Percentiles rank a stretch among this genome's conserved stretches.
These are phyloP conservation scores for Phytophthora fragariae DNA, from an alignment of 352 stramenopile genomes.

Conservation along the genomic window DNA sequence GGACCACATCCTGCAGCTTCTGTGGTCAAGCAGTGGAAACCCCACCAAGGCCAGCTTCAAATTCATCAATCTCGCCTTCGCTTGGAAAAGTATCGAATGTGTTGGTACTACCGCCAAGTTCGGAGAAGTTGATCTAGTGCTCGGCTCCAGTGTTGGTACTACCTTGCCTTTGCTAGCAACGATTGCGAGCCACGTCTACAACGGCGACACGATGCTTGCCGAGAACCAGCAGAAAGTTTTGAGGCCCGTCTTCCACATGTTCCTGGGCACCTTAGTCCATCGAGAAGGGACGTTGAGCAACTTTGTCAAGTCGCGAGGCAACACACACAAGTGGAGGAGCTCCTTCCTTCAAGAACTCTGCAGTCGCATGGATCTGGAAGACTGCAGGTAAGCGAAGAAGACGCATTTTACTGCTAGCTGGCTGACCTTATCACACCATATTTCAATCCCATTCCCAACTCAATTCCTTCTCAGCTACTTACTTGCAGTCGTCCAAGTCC, in stretches of 20 bases:
- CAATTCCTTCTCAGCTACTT: not conserved
- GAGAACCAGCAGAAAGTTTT: slow-evolving; percentile 1
- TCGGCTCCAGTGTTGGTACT: not conserved
- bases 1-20: not conserved
- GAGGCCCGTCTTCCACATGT: slow-evolving; percentile 6
- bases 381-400: not conserved
- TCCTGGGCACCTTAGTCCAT: slow-evolving; percentile 10
- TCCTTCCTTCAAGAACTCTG: slow-evolving; percentile 43
- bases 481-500: slow-evolving; percentile 44
- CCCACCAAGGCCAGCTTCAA: not conserved
- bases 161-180: not conserved
- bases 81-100: not conserved
- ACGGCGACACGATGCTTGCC: slow-evolving; percentile 32
- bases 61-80: slow-evolving; percentile 20
- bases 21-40: slow-evolving; percentile 18
- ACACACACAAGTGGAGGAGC: slow-evolving; percentile 32
- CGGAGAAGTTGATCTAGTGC: not conserved
- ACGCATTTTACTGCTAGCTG: too few species aligned
- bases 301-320: slow-evolving; percentile 16
- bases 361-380: slow-evolving; percentile 37
- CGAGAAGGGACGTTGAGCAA: not conserved
- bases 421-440: too few species aligned
- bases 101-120: not conserved
- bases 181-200: slow-evolving; percentile 23
- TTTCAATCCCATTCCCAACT: too few species aligned